These are phyloP conservation scores for Chaetomium cochliodes DNA, from an alignment of 495 filamentous ascomycete species.

Conservation along the genomic window DNA sequence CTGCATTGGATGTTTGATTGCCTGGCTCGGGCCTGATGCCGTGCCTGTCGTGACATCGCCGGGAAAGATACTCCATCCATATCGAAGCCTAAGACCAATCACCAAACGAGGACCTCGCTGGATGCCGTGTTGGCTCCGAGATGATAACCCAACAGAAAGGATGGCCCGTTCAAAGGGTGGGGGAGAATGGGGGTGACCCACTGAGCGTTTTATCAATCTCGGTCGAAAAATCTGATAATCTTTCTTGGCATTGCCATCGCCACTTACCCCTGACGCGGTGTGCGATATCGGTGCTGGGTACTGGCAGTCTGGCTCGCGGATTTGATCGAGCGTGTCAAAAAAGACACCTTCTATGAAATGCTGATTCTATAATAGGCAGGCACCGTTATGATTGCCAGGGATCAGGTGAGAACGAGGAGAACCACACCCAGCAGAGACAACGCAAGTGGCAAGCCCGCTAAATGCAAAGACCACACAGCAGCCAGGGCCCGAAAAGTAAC, in stretches of 20 bases:
- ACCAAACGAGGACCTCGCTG: not conserved
- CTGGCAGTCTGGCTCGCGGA: not conserved
- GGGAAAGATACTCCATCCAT: not conserved
- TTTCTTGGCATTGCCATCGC: not conserved
- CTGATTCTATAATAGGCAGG: too few relatives aligned
- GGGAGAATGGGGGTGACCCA: not conserved
- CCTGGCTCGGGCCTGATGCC: too few relatives aligned
- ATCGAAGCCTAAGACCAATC: not conserved
- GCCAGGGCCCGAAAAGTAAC: too few relatives aligned
- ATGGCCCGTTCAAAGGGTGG: not conserved
- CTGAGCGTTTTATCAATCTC: not conserved
- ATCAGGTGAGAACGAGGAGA: too few relatives aligned
- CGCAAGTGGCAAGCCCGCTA: too few relatives aligned
- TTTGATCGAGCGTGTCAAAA: too few relatives aligned
- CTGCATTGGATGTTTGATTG: too few relatives aligned
- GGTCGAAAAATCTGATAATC: not conserved
- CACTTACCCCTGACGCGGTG: not conserved
- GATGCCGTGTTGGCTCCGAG: not conserved
- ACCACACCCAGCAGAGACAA: too few relatives aligned
- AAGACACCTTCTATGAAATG: too few relatives aligned
- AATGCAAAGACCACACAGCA: too few relatives aligned
- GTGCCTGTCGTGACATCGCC: not conserved
- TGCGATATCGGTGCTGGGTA: not conserved
- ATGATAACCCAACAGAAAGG: not conserved
- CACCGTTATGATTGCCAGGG: too few relatives aligned